phyloP scores from a whole-genome alignment of 345 rosid genomes.

The Laguncularia racemosa region DNA sequence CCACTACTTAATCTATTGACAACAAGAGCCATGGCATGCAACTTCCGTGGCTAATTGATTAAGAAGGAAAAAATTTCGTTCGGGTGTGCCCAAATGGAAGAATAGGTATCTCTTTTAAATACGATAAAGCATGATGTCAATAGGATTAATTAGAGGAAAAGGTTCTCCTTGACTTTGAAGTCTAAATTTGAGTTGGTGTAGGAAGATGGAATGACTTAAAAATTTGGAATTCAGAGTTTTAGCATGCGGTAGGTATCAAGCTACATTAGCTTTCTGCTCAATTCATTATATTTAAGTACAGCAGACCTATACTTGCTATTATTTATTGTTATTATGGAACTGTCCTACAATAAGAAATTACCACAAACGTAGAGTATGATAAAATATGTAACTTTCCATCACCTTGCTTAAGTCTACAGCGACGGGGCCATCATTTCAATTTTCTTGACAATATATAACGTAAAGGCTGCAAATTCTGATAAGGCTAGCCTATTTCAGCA shows the following conservation, averaged over 20 bases:
- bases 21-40: conserved; percentile 24
- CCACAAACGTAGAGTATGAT: no score
- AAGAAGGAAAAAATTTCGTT: background rate
- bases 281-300: background rate
- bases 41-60: background rate
- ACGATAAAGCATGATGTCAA: background rate
- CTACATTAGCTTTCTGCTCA: background rate
- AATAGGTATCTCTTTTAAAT: no score
- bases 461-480: no score
- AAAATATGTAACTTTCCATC: no score
- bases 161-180: conserved; percentile 21
- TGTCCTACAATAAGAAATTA: no score
- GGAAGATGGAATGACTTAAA: background rate
- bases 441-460: no score
- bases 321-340: no score
- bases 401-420: no score
- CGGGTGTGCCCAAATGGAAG: no score
- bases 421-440: no score
- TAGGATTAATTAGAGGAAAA: background rate
- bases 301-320: no score
- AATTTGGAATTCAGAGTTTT: background rate
- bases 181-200: conserved; percentile 7
- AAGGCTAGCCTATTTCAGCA: no score
- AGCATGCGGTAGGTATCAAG: background rate
- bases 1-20: conserved; percentile 24